phyloP scores from a whole-genome alignment of 2,329 filamentous ascomycete species.

The Pseudocercospora eumusae region DNA sequence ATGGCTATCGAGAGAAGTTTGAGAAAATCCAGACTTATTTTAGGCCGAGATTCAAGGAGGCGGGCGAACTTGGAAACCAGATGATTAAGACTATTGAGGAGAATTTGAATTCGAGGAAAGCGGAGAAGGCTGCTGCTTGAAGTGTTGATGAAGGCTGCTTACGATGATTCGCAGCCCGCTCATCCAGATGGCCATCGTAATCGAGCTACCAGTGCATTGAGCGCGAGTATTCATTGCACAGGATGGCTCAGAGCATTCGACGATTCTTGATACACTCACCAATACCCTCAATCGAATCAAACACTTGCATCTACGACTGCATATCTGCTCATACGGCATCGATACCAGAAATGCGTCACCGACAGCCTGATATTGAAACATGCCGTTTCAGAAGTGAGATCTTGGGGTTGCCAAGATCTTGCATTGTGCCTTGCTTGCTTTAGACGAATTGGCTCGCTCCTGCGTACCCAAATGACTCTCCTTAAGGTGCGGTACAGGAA shows the following conservation, averaged over 20 bases:
- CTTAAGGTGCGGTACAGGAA: neutral
- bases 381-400: slow-evolving; percentile 7
- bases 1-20: slow-evolving; percentile 89
- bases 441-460: neutral
- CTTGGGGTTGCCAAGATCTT: neutral
- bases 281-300: neutral
- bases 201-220: neutral
- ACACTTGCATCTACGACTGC: neutral
- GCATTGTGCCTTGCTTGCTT: slow-evolving; percentile 6
- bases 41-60: slow-evolving; percentile 82
- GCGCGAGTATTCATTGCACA: neutral
- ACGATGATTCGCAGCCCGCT: neutral
- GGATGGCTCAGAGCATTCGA: neutral
- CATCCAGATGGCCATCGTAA: neutral
- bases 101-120: slow-evolving; percentile 56
- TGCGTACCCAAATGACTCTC: neutral
- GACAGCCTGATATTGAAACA: slow-evolving; percentile 2
- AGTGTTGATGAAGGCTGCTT: neutral
- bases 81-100: slow-evolving; percentile 97
- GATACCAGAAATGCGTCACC: neutral
- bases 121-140: neutral
- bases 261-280: neutral
- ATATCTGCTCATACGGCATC: neutral
- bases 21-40: slow-evolving; percentile 90
- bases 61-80: slow-evolving; percentile 83